Base-by-base conservation (phyloP, 192 early-diverging fungal genomes). In the Podila clonocystis region DNA sequence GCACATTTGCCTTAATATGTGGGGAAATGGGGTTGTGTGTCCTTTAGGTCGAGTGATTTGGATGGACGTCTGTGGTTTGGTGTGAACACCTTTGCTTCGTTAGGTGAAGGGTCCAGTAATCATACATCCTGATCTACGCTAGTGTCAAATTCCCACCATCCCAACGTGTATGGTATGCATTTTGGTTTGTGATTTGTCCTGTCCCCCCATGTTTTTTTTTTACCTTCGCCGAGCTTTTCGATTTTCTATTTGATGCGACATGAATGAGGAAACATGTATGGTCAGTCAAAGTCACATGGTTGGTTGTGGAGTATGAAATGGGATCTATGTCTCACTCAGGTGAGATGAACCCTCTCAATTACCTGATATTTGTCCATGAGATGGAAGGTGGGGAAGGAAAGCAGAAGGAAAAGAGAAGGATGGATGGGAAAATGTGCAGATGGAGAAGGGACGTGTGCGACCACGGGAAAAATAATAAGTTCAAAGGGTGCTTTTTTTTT, bases 161-260 rank as follows among this genome's bases (percentile, higher is more conserved):
- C 41, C 41, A 45, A 45, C 41, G 41, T 15, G 41, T 45, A 45
- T 36, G 34, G 34, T 36, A 36, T 11, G 9, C 9, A 4, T 4
- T 45, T 12, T 45, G 3, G 41, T 15, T 17, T 45, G 41, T 45
- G 41, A 45, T 59, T 31, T 4, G 8, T 13, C 9, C 15, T 41
- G 24, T n/a, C 33, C 13, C 13, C n/a, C 28, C 41, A 28, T 22
- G 9, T 28, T 29, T 50, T 61, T 33, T 41, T n/a, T 20, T 15
- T 87, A 90, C 95, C 96, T 89, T 97, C 97, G 68, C 97, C 97
- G 4, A 98, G 88, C 83, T 98, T 98, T 89, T 98, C 97, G 63
- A 98, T 98, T 92, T 98, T 98, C 92, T 97, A 86, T 61, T 68
- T 1, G 9, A 57, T 24, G 45, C 36, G 45, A 15, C 41, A 17